Percentiles rank a stretch among this genome's conserved stretches.
phyloP scores from a whole-genome alignment of 192 early-diverging fungal species.

The Ambispora gerdemannii region DNA sequence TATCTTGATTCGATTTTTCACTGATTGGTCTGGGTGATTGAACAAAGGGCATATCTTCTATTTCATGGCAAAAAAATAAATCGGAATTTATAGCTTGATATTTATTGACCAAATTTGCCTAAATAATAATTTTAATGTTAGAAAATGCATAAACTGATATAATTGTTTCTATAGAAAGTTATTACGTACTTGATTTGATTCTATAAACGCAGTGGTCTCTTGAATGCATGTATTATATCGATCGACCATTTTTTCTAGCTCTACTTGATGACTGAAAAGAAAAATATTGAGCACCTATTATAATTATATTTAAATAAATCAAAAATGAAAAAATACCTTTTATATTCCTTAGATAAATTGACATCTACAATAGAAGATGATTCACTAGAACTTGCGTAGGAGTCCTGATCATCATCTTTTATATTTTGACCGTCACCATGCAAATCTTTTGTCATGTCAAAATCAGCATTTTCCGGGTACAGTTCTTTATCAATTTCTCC shows the following conservation, averaged over 20 bases:
- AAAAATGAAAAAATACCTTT: not conserved
- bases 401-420: no score
- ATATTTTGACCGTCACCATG: not conserved
- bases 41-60: not conserved
- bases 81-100: not conserved
- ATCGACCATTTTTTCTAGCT: not conserved
- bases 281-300: not conserved
- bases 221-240: not conserved
- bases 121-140: no score
- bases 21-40: not conserved
- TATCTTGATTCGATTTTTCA: not conserved
- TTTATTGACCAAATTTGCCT: not conserved
- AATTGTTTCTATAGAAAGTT: no score
- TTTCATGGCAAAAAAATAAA: not conserved
- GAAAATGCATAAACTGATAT: no score
- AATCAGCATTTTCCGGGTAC: no score
- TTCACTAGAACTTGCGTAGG: no score
- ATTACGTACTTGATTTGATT: no score
- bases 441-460: not conserved
- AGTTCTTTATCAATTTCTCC: not conserved
- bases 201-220: not conserved
- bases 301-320: not conserved
- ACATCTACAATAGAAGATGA: no score
- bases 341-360: not conserved
- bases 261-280: not conserved